Evolutionary conservation across 345 rosid species (phyloP).

Genomic region (Salix koriyanagi): DNA sequence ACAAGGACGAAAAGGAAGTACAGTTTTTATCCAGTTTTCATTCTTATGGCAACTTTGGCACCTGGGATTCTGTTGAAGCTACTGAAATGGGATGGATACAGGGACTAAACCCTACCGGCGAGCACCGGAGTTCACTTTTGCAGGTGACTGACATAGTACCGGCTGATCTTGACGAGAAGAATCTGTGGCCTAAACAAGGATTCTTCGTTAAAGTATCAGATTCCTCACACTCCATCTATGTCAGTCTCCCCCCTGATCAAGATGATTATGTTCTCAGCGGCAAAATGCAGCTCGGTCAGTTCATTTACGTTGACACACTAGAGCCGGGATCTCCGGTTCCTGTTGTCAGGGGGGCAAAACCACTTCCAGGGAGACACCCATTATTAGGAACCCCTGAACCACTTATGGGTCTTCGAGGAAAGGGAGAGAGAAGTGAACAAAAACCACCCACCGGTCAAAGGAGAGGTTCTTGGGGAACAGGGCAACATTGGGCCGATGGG

Average conservation of each 20-base stretch:
- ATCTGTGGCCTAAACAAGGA: constrained; percentile 82
- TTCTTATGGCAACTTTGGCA: constrained; percentile 67
- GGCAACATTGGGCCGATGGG: constrained; percentile 39
- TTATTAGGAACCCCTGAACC: constrained; percentile 87
- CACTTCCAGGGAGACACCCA: constrained; percentile 90
- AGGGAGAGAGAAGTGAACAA: constrained; percentile 38
- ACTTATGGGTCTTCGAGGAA: constrained; percentile 58
- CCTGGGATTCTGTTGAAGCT: constrained; percentile 80
- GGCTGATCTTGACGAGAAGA: constrained; percentile 86
- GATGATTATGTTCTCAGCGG: constrained; percentile 78
- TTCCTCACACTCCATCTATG: constrained; percentile 87
- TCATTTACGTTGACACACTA: constrained; percentile 71
- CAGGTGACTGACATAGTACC: constrained; percentile 96
- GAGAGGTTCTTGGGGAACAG: constrained; percentile 81
- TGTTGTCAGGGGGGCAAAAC: constrained; percentile 68
- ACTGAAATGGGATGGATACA: constrained; percentile 72
- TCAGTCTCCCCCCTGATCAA: constrained; percentile 77
- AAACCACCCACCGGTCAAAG: constrained; percentile 42
- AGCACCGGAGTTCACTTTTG: constrained; percentile 79
- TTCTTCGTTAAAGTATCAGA: constrained; percentile 92
- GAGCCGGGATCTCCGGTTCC: constrained; percentile 97
- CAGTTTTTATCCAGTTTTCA: background rate
- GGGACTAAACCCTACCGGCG: constrained; percentile 81
- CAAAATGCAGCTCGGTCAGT: constrained; percentile 93
- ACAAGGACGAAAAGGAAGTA: background rate